Base-by-base conservation (phyloP, 2,329 filamentous ascomycete genomes). In the Monosporascus sp. region DNA sequence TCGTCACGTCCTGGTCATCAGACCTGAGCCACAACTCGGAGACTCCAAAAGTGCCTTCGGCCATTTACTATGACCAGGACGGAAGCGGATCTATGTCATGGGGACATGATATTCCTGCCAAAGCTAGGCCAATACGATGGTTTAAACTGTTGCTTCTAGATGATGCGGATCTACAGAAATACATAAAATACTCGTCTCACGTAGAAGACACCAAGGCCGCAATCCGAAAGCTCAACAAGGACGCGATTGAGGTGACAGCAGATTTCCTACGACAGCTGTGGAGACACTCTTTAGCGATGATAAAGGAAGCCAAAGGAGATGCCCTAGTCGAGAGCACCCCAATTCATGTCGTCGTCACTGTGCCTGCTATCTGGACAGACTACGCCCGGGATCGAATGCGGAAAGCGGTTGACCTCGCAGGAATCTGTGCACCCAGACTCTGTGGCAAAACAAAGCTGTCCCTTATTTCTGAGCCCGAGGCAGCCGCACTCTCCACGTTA, bases 311-410 rank as follows among this genome's bases (percentile, higher is more conserved):
- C 22, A 44, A 54, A 22, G 56, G 56, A 9, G 52, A 52, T 14
- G 22, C 34, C 20, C 43, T 58, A 7, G 47, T 66, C 9, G 51
- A 61, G 3, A 50, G 34, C 3, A 38, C 56, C 5, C 50, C 43
- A 7, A 53, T 62, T 16, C 58, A 57, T 6, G 56, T 64, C 7
- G 58, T 63, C 11, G 40, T 66, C 11, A 65, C 64, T 17, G 58
- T 66, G 5, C 65, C 64, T 7, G 64, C 64, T 1, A 64, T 66
- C 26, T 67, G 64, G 64, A 57, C 59, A 11, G 48, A 49, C 2
- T 59, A 64, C 37, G 64, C 63, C 3, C 49, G 59, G 17, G 49
- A 58, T 5, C 50, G 43, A n/a, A 65, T 60, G 55, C 20, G 50
- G 27, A 40, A 62, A 5, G 62, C 64, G 3, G 61, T 53, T 3